A percentile compares a stretch with the other conserved stretches of the same genome.
These are phyloP conservation scores for Rubroshorea leprosula DNA, from an alignment of 345 rosid species.

Conservation along the genomic window DNA sequence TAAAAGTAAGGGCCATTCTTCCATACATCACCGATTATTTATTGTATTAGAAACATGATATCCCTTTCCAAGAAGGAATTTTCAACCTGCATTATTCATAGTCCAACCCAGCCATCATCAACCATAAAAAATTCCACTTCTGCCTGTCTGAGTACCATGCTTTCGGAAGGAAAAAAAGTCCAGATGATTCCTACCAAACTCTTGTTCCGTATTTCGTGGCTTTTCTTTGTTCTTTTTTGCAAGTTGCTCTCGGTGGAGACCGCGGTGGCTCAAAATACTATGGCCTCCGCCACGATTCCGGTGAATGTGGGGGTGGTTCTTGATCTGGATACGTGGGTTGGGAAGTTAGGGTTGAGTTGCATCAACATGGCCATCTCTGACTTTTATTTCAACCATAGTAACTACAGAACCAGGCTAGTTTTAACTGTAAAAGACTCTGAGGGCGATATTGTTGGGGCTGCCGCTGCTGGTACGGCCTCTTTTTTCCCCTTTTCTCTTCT, in stretches of 20 bases:
- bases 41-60: too few species aligned
- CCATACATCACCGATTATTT: too few species aligned
- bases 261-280: constrained; percentile 18
- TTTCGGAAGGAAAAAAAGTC: background rate
- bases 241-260: background rate
- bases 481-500: too few species aligned
- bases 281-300: constrained; percentile 2
- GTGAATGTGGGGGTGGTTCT: constrained; percentile 52
- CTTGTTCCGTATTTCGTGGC: too few species aligned
- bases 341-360: constrained; percentile 32
- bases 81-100: too few species aligned
- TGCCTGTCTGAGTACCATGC: too few species aligned
- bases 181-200: too few species aligned
- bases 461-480: constrained; percentile 66
- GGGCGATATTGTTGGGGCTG: constrained; percentile 39
- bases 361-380: constrained; percentile 52
- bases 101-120: too few species aligned
- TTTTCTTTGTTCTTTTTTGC: background rate
- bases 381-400: constrained; percentile 30
- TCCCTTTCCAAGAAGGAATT: too few species aligned
- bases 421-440: constrained; percentile 34
- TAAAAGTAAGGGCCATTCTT: too few species aligned
- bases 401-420: constrained; percentile 44
- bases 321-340: constrained; percentile 24
- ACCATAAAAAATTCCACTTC: too few species aligned